Percentiles rank a stretch among this genome's conserved stretches.
Conservation (phyloP, 805 yeast genomes). For the Hanseniaspora jakobsenii region DNA sequence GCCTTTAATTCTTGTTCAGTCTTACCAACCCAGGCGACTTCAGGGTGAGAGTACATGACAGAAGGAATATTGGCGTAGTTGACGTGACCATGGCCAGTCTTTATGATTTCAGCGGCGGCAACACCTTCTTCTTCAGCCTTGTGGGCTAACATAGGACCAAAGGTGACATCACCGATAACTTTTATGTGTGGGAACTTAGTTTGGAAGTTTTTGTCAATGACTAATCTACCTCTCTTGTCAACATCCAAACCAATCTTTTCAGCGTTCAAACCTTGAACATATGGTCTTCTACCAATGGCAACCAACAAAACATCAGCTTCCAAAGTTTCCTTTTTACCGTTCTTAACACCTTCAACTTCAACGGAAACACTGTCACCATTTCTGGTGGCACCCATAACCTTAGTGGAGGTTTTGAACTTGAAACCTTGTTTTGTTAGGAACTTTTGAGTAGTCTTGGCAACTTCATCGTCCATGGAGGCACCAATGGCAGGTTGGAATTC, state of each 20-base stretch:
- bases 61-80: constrained; percentile 96
- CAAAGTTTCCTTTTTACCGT: constrained; percentile 63
- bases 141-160: constrained; percentile 99
- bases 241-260: constrained; percentile 82
- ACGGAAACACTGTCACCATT: constrained; percentile 80
- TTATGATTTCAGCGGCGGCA: constrained; percentile 93
- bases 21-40: constrained; percentile 98
- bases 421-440: constrained; percentile 88
- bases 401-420: constrained; percentile 83
- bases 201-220: constrained; percentile 86
- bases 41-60: constrained; percentile 98
- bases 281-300: constrained; percentile 98
- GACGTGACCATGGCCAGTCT: constrained; percentile 91
- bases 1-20: constrained; percentile 89
- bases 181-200: constrained; percentile 88
- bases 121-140: constrained; percentile 99
- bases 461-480: constrained; percentile 97
- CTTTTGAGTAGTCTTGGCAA: constrained; percentile 80
- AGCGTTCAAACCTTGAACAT: constrained; percentile 75
- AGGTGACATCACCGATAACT: constrained; percentile 96
- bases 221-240: constrained; percentile 86
- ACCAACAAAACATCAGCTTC: constrained; percentile 91
- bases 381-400: constrained; percentile 76
- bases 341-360: constrained; percentile 79
- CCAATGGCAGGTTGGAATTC: constrained; percentile 88